Evolutionary conservation across 108 stramenopile genomes (phyloP), one percentile per base, ranked within the genome.

Genomic region (Skeletonema potamos): DNA sequence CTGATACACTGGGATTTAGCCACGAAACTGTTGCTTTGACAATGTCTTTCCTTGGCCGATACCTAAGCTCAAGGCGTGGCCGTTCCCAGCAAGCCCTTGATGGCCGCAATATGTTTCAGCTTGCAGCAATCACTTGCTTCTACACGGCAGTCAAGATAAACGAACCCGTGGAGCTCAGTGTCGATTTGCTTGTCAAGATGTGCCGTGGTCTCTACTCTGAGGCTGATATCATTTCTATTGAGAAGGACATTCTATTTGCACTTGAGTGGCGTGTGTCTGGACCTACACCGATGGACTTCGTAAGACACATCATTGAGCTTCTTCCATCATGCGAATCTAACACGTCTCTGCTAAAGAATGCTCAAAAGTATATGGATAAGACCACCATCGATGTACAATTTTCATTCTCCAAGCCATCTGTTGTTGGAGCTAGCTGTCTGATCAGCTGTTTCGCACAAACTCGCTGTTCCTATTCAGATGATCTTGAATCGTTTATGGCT

Each of bases 91-190:
- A 55, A 27, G 64, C 36, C 24, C 65, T 77, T 13, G 18, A 41
- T 8, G 27, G 65, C 58, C 75, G 78, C 36, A 58, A 70, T 30
- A 30, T 58, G 34, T 92, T 83, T 66, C 92, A 92, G 61, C 76
- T 92, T n/a, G 92, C 86, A n/a, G 82, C 84, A 43, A 73, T 93
- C 59, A 72, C 88, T 20, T 41, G 73, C 7, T 75, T 89, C 27
- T 93, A 86, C 84, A 83, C 84, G 11, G 86, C 92, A 24, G 84
- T 41, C 15, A 93, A 93, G 64, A 83, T 90, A 15, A 58, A 85
- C 66, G 87, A 87, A 54, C 79, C 79, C 26, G 79, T 79, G 1
- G 58, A 70, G 34, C 27, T 79, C 2, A 73, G 77, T 4, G 17
- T 83, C 7, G 62, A 70, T 57, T n/a, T 83, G 48, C 74, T 79